Conservation (phyloP, 345 rosid genomes). For the Balakata baccata region DNA sequence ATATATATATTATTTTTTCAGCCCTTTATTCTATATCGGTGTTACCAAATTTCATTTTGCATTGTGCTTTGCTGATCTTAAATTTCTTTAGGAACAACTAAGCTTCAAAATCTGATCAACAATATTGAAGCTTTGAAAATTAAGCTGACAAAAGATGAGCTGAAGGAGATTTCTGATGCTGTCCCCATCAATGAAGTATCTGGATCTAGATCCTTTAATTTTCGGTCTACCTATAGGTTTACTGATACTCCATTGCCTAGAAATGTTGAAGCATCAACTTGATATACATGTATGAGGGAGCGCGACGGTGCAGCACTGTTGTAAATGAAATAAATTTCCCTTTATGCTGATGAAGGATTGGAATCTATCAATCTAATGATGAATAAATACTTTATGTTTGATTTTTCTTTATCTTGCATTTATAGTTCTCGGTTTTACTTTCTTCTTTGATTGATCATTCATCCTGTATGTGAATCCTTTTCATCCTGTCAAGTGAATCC, state of each 20-base stretch:
- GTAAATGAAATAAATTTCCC: no score
- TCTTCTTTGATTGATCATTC: no score
- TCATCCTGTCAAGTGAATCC: no score
- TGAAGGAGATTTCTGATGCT: slow-evolving; percentile 7
- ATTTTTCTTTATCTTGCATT: no score
- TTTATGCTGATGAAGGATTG: no score
- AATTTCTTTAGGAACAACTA: background rate
- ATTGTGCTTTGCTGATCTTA: background rate
- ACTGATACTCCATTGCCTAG: background rate
- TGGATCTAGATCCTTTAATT: background rate
- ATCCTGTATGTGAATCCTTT: no score
- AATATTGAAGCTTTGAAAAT: slow-evolving; percentile 3
- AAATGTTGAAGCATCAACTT: background rate
- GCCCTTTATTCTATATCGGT: no score
- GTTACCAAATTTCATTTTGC: background rate
- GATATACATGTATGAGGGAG: background rate
- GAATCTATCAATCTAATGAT: no score
- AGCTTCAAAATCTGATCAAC: background rate
- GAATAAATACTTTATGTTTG: no score
- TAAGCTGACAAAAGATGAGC: slow-evolving; percentile 4
- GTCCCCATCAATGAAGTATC: slow-evolving; percentile 3
- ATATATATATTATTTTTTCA: no score
- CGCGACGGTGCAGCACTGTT: no score
- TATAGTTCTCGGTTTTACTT: no score
- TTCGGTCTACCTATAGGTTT: background rate